phyloP scores from a whole-genome alignment of 495 filamentous ascomycete species.

The Tuber melanosporum region DNA sequence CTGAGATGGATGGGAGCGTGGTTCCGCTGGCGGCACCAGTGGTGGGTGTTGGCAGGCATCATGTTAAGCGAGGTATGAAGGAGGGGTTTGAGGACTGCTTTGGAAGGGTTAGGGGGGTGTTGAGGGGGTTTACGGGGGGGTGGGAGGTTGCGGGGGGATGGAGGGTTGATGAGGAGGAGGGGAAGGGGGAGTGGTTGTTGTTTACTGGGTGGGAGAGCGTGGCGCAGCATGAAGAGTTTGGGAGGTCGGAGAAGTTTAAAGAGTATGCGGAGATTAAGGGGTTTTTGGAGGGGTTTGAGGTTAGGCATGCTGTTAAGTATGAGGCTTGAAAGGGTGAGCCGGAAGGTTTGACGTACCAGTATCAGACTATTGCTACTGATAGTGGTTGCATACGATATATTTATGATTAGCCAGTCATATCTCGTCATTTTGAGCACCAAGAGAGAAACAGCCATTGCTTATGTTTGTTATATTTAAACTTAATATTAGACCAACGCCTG shows the following conservation, averaged over 20 bases:
- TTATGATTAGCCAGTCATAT: no score
- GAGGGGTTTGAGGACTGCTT: constrained; percentile 8
- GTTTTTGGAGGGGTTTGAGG: constrained; percentile 21
- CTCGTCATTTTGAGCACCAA: not conserved
- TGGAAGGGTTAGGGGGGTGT: constrained; percentile 6
- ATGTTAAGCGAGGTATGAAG: constrained; percentile 17
- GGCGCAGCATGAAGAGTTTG: constrained; percentile 16
- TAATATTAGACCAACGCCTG: not conserved
- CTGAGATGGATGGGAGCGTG: constrained; percentile 8
- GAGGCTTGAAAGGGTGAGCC: not conserved
- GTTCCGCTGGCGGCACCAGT: constrained; percentile 17
- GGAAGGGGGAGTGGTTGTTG: constrained; percentile 18
- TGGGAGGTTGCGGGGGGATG: constrained; percentile 15
- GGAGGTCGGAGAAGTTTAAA: constrained; percentile 12
- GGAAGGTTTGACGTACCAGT: not conserved
- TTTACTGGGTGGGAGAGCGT: constrained; percentile 19
- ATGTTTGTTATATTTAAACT: not conserved
- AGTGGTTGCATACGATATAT: no score
- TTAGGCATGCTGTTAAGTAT: constrained; percentile 13
- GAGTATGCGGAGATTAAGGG: constrained; percentile 25
- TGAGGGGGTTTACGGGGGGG: constrained; percentile 9
- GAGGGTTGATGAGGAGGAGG: constrained; percentile 20
- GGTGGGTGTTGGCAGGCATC: constrained; percentile 7
- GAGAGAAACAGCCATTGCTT: not conserved
- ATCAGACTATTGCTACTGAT: no score